Evolutionary conservation across 805 yeast species (phyloP).

Genomic region (Nakazawaea anatomiae): DNA sequence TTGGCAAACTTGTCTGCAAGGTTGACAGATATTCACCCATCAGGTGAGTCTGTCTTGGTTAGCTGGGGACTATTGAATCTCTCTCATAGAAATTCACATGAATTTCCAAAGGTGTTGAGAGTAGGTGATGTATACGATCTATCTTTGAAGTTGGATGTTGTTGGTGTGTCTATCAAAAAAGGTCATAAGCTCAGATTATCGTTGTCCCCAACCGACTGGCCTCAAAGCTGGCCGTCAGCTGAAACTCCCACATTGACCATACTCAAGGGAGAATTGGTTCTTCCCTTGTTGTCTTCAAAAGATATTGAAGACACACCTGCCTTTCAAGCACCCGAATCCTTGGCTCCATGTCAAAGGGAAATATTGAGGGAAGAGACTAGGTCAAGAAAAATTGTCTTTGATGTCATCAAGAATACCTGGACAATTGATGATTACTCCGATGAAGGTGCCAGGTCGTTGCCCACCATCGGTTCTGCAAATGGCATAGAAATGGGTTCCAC

Average conservation of each 20-base stretch:
- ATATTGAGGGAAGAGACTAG: slow-evolving; percentile 19
- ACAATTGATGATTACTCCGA: slow-evolving; percentile 27
- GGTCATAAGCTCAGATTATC: slow-evolving; percentile 36
- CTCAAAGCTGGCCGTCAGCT: slow-evolving; percentile 40
- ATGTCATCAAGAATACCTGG: slow-evolving; percentile 30
- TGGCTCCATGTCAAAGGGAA: slow-evolving; percentile 22
- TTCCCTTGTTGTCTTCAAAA: slow-evolving; percentile 23
- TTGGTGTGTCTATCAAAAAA: slow-evolving; percentile 28
- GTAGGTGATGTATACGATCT: slow-evolving; percentile 28
- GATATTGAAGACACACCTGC: slow-evolving; percentile 16
- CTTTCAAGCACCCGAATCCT: slow-evolving; percentile 25
- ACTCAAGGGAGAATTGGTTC: slow-evolving; percentile 22
- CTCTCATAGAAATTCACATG: slow-evolving; percentile 35
- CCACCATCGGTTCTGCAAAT: slow-evolving; percentile 24
- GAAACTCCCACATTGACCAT: slow-evolving; percentile 32
- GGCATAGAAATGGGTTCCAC: slow-evolving; percentile 35
- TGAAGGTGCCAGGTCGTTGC: slow-evolving; percentile 28
- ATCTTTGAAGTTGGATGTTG: slow-evolving; percentile 30
- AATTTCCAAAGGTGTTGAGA: slow-evolving; percentile 29
- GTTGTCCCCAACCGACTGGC: slow-evolving; percentile 42
- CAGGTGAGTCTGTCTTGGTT: slow-evolving; percentile 31
- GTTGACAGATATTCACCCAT: slow-evolving; percentile 34
- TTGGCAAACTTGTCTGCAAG: slow-evolving; percentile 34
- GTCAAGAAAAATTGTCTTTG: slow-evolving; percentile 20
- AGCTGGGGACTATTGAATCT: slow-evolving; percentile 42